phyloP scores from a whole-genome alignment of 805 yeast genomes.

The Candida arabinofermentans region DNA sequence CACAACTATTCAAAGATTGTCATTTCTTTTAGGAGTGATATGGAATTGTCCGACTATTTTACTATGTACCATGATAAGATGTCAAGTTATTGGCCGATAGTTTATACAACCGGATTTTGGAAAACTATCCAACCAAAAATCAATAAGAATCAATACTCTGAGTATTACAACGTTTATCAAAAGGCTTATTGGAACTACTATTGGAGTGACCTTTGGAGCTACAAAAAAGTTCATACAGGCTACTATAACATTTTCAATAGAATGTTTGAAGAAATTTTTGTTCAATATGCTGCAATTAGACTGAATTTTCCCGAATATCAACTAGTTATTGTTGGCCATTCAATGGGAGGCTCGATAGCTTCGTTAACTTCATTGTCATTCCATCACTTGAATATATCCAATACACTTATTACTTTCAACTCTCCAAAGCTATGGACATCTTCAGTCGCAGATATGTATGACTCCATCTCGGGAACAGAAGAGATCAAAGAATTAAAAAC shows the following conservation, averaged over 20 bases:
- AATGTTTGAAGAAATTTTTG: constrained; percentile 18
- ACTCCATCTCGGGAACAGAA: constrained; percentile 12
- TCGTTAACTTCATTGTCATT: constrained; percentile 15
- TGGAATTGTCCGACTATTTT: constrained; percentile 17
- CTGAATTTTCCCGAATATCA: constrained; percentile 11
- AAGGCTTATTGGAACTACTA: constrained; percentile 17
- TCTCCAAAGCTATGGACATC: constrained; percentile 21
- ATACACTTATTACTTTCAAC: constrained; percentile 16
- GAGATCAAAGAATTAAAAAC: constrained; percentile 7
- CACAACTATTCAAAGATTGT: constrained; percentile 16
- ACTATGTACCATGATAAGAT: constrained; percentile 17
- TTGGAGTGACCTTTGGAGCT: constrained; percentile 11
- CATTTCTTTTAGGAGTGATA: constrained; percentile 16
- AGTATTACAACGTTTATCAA: constrained; percentile 8
- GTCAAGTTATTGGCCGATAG: constrained; percentile 16
- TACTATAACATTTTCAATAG: constrained; percentile 16
- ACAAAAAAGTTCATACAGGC: constrained; percentile 18
- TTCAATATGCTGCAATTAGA: constrained; percentile 9
- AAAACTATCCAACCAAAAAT: constrained; percentile 7
- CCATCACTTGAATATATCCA: constrained; percentile 13
- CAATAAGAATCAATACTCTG: not conserved
- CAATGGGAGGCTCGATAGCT: constrained; percentile 22
- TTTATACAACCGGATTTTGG: constrained; percentile 16
- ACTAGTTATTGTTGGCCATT: constrained; percentile 17
- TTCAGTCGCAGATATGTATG: constrained; percentile 17